A percentile compares a stretch with the other conserved stretches of the same genome.
phyloP scores from a whole-genome alignment of 495 filamentous ascomycete genomes.

The Penicilliopsis zonata region DNA sequence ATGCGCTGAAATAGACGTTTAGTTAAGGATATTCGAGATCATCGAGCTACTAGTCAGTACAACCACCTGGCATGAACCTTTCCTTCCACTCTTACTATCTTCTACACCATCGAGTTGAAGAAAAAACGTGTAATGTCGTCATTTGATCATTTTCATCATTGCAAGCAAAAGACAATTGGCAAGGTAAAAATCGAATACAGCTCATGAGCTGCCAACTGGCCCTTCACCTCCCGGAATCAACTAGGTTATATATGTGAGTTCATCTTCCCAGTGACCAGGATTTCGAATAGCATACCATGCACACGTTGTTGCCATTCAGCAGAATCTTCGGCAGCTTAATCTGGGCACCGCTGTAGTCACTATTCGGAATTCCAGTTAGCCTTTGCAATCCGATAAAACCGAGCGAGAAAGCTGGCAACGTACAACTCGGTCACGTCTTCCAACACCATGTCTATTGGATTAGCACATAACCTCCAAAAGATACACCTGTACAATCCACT shows the following conservation, averaged over 20 bases:
- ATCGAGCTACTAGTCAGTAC: no score
- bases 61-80: no score
- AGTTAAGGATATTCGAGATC: no score
- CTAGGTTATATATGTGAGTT: constrained; percentile 23
- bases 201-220: constrained; percentile 33
- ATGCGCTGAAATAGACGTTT: no score
- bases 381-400: neutral
- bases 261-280: neutral
- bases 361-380: constrained; percentile 32
- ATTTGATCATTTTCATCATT: constrained; percentile 15
- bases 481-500: constrained; percentile 34
- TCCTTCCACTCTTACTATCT: no score
- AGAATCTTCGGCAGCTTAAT: constrained; percentile 86
- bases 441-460: constrained; percentile 77
- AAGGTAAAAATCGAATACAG: constrained; percentile 4
- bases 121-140: no score
- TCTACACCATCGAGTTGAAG: no score
- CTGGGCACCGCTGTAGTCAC: constrained; percentile 78
- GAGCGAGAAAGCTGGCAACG: constrained; percentile 12
- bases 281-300: constrained; percentile 60
- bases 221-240: constrained; percentile 84
- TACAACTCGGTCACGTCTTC: constrained; percentile 98
- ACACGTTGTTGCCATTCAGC: constrained; percentile 97
- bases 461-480: constrained; percentile 2
- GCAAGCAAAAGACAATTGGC: constrained; percentile 2